Evolutionary conservation across 1,284 basidiomycete species (phyloP).

Genomic region (Puccinia novopanici): DNA sequence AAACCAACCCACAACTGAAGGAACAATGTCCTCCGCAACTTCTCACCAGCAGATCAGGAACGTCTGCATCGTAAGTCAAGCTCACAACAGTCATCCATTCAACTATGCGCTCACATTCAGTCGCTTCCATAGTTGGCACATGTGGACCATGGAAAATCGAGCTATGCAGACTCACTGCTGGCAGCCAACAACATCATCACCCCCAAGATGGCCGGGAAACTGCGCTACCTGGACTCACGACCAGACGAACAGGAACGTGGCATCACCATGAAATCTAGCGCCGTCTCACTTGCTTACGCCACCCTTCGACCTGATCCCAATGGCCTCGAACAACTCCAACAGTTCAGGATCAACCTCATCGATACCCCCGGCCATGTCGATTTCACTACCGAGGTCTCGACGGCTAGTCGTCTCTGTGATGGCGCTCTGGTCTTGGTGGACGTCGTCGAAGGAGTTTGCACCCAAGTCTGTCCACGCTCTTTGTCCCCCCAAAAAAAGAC

Average conservation of each 20-base stretch:
- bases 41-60: slow-evolving; percentile 41
- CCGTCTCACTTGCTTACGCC: slow-evolving; percentile 62
- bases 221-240: slow-evolving; percentile 90
- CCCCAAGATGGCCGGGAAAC: slow-evolving; percentile 88
- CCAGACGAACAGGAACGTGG: slow-evolving; percentile 97
- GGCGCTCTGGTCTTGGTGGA: slow-evolving; percentile 96
- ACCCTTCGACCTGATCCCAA: slow-evolving; percentile 31
- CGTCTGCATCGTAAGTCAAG: slow-evolving; percentile 44
- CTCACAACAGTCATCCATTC: not conserved
- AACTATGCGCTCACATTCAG: not conserved
- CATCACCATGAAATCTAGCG: slow-evolving; percentile 98
- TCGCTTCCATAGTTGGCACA: slow-evolving; percentile 48
- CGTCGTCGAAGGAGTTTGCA: slow-evolving; percentile 96
- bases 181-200: slow-evolving; percentile 99
- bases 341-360: slow-evolving; percentile 87
- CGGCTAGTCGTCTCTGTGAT: slow-evolving; percentile 88
- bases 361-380: slow-evolving; percentile 99
- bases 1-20: not conserved
- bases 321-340: slow-evolving; percentile 60
- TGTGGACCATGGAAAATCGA: slow-evolving; percentile 56
- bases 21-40: not conserved
- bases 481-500: too few relatives aligned
- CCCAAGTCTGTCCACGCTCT: slow-evolving; percentile 71
- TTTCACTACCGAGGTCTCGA: slow-evolving; percentile 95
- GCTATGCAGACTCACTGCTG: slow-evolving; percentile 90